Percentiles rank a stretch among this genome's conserved stretches.
These are phyloP conservation scores for Tuber brumale DNA, from an alignment of 495 filamentous ascomycete species.

Conservation along the genomic window DNA sequence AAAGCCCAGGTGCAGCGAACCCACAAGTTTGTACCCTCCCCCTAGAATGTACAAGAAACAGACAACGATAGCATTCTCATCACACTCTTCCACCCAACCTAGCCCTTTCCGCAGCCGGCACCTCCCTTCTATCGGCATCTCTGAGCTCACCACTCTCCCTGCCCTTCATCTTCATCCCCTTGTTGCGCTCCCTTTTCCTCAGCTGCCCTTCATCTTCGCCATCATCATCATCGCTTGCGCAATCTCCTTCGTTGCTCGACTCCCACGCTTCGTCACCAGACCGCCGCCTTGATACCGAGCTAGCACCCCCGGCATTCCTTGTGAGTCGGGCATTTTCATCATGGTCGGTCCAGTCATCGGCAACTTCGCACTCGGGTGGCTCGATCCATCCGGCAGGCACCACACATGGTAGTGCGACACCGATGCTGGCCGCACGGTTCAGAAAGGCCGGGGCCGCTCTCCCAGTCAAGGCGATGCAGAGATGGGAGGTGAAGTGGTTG, in stretches of 20 bases:
- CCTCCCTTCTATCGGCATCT: conserved; percentile 26
- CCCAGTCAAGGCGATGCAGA: conserved; percentile 60
- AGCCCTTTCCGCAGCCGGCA: conserved; percentile 30
- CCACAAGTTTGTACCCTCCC: not conserved
- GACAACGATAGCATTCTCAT: not conserved
- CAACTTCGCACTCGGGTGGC: conserved; percentile 64
- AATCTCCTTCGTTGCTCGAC: conserved; percentile 24
- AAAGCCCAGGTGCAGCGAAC: not conserved
- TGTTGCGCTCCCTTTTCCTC: conserved; percentile 6
- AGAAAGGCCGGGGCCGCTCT: conserved; percentile 61
- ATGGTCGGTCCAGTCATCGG: conserved; percentile 57
- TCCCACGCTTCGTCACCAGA: conserved; percentile 24
- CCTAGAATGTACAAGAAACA: not conserved
- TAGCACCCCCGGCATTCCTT: conserved; percentile 9
- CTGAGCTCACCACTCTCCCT: conserved; percentile 14
- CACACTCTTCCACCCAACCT: conserved; percentile 29
- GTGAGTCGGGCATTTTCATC: conserved; percentile 47
- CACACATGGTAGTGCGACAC: conserved; percentile 67
- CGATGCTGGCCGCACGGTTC: conserved; percentile 72
- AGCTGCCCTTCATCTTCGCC: conserved; percentile 17
- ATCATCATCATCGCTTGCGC: conserved; percentile 24
- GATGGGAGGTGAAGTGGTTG: conserved; percentile 70
- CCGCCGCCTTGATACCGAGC: conserved; percentile 7
- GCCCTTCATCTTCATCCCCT: conserved; percentile 9
- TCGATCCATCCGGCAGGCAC: conserved; percentile 74